Percentiles rank a stretch among this genome's conserved stretches.
These are phyloP conservation scores for Mycotypha africana DNA, from an alignment of 371 early-diverging fungal species.

Conservation along the genomic window DNA sequence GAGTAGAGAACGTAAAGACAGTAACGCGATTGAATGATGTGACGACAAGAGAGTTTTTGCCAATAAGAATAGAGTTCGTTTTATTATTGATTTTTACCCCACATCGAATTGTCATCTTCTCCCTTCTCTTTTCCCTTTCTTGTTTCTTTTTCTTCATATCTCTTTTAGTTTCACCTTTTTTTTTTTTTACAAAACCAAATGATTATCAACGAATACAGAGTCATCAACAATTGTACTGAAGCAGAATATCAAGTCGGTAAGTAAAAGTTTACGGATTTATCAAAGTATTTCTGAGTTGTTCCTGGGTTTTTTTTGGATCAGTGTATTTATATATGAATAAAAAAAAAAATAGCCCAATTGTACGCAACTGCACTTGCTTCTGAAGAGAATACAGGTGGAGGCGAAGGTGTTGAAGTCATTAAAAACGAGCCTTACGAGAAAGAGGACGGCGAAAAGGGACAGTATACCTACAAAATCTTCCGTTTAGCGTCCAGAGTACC, in stretches of 20 bases:
- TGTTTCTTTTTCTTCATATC: not conserved
- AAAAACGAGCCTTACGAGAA: conserved; percentile 70
- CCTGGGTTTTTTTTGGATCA: not conserved
- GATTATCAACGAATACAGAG: conserved; percentile 64
- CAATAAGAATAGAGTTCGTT: no score
- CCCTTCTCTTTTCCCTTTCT: not conserved
- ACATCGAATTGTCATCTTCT: no score
- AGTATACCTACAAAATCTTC: conserved; percentile 71
- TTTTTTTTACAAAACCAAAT: conserved; percentile 23
- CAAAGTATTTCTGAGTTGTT: no score
- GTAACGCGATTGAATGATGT: no score
- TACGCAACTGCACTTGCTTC: conserved; percentile 69
- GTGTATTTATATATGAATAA: not conserved
- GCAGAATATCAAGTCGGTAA: conserved; percentile 58
- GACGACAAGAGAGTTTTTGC: no score
- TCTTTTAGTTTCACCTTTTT: conserved; percentile 8
- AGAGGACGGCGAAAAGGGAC: conserved; percentile 52
- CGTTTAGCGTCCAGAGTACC: conserved; percentile 58
- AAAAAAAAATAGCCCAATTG: conserved; percentile 47
- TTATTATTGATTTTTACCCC: no score
- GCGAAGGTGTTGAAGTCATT: conserved; percentile 69
- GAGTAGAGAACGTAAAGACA: no score
- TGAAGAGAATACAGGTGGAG: conserved; percentile 62
- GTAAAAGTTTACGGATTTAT: not conserved
- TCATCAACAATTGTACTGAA: conserved; percentile 63